These are phyloP conservation scores for Sporothrix curviconia DNA, from an alignment of 2,329 filamentous ascomycete genomes.

Conservation along the genomic window DNA sequence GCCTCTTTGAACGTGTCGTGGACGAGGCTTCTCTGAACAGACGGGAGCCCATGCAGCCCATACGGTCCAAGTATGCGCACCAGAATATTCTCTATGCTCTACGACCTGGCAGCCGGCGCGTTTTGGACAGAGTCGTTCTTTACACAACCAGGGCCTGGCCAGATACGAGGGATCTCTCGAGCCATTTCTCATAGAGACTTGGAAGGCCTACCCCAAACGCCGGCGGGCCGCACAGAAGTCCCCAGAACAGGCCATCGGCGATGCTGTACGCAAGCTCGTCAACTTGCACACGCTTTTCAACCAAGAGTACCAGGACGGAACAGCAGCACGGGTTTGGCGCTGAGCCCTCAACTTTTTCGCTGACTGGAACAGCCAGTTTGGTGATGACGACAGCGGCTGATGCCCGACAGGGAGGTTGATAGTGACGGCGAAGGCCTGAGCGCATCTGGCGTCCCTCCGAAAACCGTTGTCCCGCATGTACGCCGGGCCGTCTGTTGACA, in stretches of 20 bases:
- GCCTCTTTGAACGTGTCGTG: not conserved
- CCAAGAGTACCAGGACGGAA: not conserved
- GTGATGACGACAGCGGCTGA: not conserved
- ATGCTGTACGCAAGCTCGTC: not conserved
- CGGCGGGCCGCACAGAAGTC: not conserved
- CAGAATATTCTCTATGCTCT: no score
- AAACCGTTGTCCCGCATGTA: not conserved
- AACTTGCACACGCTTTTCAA: not conserved
- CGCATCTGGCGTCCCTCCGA: no score
- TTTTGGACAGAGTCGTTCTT: slow-evolving; percentile 2
- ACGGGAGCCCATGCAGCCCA: no score
- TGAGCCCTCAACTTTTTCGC: slow-evolving; percentile 3
- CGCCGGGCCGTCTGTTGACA: not conserved
- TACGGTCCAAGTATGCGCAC: no score
- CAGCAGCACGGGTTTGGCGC: not conserved
- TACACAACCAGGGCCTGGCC: not conserved
- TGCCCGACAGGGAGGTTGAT: not conserved
- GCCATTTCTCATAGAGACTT: no score
- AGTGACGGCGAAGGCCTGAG: not conserved
- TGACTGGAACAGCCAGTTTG: slow-evolving; percentile 5
- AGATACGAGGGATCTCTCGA: no score
- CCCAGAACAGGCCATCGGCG: not conserved
- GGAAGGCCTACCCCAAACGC: not conserved
- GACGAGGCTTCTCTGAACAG: no score
- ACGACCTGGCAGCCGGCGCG: not conserved